A percentile compares a stretch with the other conserved stretches of the same genome.
These are phyloP conservation scores for Corniculantispora saksenae DNA, from an alignment of 2,329 filamentous ascomycete genomes.

Conservation along the genomic window DNA sequence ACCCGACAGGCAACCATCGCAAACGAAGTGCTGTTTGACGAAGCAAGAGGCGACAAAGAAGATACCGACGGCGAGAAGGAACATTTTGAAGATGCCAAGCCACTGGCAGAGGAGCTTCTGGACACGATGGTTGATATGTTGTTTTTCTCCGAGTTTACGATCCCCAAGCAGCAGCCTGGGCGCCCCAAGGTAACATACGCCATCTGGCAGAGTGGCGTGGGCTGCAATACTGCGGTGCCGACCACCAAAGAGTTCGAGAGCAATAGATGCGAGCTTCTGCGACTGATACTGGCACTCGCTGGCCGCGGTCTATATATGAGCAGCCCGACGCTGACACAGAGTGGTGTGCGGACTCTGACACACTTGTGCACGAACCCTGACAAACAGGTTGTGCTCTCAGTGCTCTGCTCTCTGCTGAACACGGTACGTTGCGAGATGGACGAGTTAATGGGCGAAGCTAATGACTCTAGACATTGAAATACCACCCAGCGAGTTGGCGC, in stretches of 20 bases:
- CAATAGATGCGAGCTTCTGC: conserved; percentile 87
- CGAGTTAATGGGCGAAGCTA: not conserved
- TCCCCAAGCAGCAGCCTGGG: conserved; percentile 69
- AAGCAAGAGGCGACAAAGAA: conserved; percentile 58
- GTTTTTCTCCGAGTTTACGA: conserved; percentile 88
- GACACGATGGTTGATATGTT: conserved; percentile 86
- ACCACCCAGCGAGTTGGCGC: conserved; percentile 91
- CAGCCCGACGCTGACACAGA: conserved; percentile 74
- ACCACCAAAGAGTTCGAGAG: conserved; percentile 91
- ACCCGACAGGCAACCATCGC: conserved; percentile 66
- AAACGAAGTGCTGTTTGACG: conserved; percentile 83
- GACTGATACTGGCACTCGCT: conserved; percentile 80
- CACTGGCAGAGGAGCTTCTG: conserved; percentile 87
- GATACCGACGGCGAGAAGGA: conserved; percentile 49
- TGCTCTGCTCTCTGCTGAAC: conserved; percentile 90
- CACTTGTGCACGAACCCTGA: conserved; percentile 86
- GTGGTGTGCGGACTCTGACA: conserved; percentile 80
- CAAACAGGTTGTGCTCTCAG: conserved; percentile 86
- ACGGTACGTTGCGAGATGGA: conserved; percentile 60
- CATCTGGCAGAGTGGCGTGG: conserved; percentile 98
- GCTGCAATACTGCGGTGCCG: conserved; percentile 84
- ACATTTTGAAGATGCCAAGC: conserved; percentile 80
- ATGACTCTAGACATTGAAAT: conserved; percentile 76
- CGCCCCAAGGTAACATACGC: conserved; percentile 85
- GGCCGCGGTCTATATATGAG: conserved; percentile 94